Base-by-base conservation (phyloP, 768 basidiomycete species). In the Trametes elegans region DNA sequence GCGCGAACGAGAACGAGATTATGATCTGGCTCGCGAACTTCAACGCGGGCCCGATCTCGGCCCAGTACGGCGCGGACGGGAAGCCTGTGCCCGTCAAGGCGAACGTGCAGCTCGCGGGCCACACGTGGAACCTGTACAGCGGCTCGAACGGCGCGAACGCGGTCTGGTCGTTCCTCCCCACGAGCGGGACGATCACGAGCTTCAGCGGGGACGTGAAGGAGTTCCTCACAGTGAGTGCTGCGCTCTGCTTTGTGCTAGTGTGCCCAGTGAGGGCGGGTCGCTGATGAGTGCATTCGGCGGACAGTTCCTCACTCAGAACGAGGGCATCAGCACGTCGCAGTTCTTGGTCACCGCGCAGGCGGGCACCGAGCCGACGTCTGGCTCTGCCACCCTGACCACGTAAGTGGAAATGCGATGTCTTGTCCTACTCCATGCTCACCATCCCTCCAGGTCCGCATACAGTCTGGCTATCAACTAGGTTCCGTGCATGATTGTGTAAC, bases 1-100 rank as follows among this genome's bases (percentile, higher is more conserved):
- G 84, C 28, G 66, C 73, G 34, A 75, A 75, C 48, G 56, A 60
- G 28, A 62, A 71, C 57, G 77, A 79, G 57, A 74, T 85, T 60
- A 87, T 87, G 85, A 68, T 87, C 55, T 86, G 85, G 85, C 76
- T 85, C 13, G 83, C 74, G 0, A 81, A 78, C 62, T 75, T 67
- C 71, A 79, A 79, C 58, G 77, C 83, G 3, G 76, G 76, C 3
- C 85, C 85, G 1, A 84, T 86, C 57, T 81, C 81, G 13, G 67
- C 71, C 18, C 18, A 58, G 0, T 86, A 83, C 64, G 68, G 69
- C 62, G 66, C 74, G 0, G 48, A 70, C 16, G 84, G 84, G 4
- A 65, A 74, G 4, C 73, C 84, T 1, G 62, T 72, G 24, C 75
- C 84, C 32, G 70, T 78, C 18, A 77, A 70, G 10, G 74, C 69